Conservation (phyloP, 176 grass and related monocot species). For the Avena sativa region DNA sequence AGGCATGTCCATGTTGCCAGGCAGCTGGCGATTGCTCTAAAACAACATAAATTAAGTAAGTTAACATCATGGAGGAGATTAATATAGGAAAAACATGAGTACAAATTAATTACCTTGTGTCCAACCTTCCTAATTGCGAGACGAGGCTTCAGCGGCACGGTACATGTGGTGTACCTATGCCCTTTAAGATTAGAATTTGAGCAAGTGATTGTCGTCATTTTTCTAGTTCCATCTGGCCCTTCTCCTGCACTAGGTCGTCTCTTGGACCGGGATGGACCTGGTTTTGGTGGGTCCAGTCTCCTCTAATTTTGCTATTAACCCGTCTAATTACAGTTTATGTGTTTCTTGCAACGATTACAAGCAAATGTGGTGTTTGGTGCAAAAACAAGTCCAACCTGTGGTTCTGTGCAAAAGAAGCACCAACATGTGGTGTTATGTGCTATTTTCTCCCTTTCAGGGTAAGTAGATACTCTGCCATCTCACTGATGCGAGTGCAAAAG, state of each 20-base stretch:
- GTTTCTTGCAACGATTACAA: too few relatives aligned
- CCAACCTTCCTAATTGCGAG: neutral
- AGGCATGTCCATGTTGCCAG: neutral
- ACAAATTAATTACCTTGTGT: neutral
- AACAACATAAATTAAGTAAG: neutral
- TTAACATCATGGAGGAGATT: neutral
- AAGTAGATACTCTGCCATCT: too few relatives aligned
- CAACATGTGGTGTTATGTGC: too few relatives aligned
- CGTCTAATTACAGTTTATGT: too few relatives aligned
- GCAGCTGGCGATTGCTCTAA: neutral
- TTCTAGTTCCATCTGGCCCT: neutral
- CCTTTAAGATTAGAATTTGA: neutral
- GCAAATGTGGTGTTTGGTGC: too few relatives aligned
- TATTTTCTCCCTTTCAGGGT: too few relatives aligned
- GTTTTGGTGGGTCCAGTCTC: too few relatives aligned
- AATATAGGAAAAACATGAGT: neutral
- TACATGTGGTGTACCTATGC: neutral
- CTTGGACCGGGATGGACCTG: neutral
- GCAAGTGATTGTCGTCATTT: neutral
- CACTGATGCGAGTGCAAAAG: too few relatives aligned
- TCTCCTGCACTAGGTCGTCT: neutral
- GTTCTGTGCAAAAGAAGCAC: too few relatives aligned
- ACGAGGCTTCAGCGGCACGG: too few relatives aligned
- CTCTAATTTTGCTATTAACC: too few relatives aligned
- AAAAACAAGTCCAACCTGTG: too few relatives aligned